Evolutionary conservation across 1,139 yeast species (phyloP), one percentile per base, ranked within the genome.

Genomic region (Lodderomyces theae): DNA sequence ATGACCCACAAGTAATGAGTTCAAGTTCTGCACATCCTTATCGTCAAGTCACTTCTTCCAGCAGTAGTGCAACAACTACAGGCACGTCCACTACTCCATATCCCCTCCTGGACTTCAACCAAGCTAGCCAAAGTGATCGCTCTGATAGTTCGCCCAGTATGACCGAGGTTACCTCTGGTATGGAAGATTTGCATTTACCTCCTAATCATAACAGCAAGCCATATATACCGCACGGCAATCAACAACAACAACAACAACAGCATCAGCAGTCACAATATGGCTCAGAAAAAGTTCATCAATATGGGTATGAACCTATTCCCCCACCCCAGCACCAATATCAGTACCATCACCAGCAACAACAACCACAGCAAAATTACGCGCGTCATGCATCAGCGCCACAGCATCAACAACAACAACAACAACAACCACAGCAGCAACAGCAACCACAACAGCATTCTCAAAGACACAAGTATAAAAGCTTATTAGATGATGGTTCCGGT

Each of bases 101-200:
- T 42, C 66, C 67, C 3, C 47, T 56, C 7, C 53, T 50, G 37
- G 51, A 46, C 17, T 39, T 41, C n/a, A 34, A 35, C 22, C 19
- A 15, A 21, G 24, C 16, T 37, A 29, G 23, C 11, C 36, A 35
- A 22, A 42, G 43, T 39, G 42, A 37, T 15, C 32, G 39, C 6
- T 38, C 46, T 9, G 35, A 42, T 25, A 34, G 41, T 28, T 37
- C 40, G 6, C 48, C 48, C 17, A 38, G 44, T 34, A 40, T 43
- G 40, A 38, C 43, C 17, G 46, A 49, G 24, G 42, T 41, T 15
- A 42, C 45, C 23, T n/a, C 40, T 3, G 49, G 46, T 10, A 34
- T 48, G 40, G 47, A 44, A 24, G 51, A 45, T 18, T 42, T 47
- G 30, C 48, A 42, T 38, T 36, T 46, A 40, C 45, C 51, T 18